Evolutionary conservation across 2,329 filamentous ascomycete genomes (phyloP).

Genomic region (Microdochium nivale): DNA sequence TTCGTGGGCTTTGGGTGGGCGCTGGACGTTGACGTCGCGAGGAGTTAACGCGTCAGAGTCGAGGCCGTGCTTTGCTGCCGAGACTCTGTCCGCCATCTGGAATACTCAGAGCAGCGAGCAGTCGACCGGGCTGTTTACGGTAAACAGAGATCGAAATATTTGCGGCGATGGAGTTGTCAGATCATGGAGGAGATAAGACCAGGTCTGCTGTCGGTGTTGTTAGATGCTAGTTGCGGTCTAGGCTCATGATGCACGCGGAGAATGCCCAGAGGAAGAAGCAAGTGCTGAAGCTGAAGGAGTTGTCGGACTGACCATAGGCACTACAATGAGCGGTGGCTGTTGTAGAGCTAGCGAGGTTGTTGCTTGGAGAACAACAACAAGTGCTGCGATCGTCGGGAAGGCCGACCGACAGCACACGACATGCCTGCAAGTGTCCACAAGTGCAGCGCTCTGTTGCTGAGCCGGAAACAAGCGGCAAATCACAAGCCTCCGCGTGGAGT

Average conservation of each 20-base stretch:
- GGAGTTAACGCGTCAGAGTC: conserved; percentile 58
- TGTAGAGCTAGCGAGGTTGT: background rate
- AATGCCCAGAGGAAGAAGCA: too few relatives aligned
- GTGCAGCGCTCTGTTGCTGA: background rate
- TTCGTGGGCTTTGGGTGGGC: conserved; percentile 23
- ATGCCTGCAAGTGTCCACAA: background rate
- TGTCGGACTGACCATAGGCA: too few relatives aligned
- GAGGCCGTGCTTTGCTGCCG: conserved; percentile 38
- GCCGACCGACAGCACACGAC: too few relatives aligned
- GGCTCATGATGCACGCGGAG: background rate
- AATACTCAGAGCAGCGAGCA: background rate
- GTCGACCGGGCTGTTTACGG: background rate
- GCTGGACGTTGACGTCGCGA: conserved; percentile 54
- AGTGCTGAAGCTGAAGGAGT: too few relatives aligned
- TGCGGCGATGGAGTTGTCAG: background rate
- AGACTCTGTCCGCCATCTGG: conserved; percentile 36
- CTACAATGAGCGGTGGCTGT: background rate
- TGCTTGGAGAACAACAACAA: background rate
- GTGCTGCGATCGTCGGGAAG: background rate
- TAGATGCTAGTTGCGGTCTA: background rate
- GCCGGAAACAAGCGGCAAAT: background rate
- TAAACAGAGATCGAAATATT: background rate
- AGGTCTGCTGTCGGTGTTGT: background rate
- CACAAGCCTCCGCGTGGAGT: background rate
- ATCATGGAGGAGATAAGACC: background rate